phyloP scores from a whole-genome alignment of 148 eudicot genomes.

The Beta vulgaris region DNA sequence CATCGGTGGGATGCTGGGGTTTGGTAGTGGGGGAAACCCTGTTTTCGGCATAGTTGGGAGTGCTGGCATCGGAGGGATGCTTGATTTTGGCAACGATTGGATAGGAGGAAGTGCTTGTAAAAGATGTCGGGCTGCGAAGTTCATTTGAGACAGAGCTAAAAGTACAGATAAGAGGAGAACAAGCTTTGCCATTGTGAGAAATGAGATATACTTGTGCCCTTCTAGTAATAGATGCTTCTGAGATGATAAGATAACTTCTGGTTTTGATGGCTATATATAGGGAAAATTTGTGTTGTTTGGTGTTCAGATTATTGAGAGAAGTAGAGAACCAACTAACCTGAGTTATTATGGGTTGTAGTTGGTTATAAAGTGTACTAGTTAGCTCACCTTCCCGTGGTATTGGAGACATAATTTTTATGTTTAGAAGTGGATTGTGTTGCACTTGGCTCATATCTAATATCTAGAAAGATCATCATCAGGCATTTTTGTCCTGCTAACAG shows the following conservation, averaged over 20 bases:
- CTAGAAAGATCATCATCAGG: not conserved
- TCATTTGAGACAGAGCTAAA: not conserved
- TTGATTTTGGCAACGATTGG: not conserved
- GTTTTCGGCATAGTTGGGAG: not conserved
- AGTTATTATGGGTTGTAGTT: constrained; percentile 1
- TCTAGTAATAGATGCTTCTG: not conserved
- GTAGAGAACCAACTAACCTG: not conserved
- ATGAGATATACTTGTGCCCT: not conserved
- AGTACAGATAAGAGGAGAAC: not conserved
- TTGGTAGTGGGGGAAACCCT: not conserved
- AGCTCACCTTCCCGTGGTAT: not conserved
- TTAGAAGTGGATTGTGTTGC: not conserved
- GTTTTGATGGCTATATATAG: not conserved
- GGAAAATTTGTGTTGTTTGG: not conserved
- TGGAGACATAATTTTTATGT: not conserved
- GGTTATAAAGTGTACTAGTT: not conserved
- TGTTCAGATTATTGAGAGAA: not conserved
- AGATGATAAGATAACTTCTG: not conserved
- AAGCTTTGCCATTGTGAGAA: not conserved
- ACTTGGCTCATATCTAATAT: not conserved
- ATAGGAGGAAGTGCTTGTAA: constrained; percentile 1
- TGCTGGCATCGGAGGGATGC: not conserved
- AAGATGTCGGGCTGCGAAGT: constrained; percentile 12
- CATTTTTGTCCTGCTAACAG: not conserved
- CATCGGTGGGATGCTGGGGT: not conserved